A percentile compares a stretch with the other conserved stretches of the same genome.
phyloP scores from a whole-genome alignment of 1,284 basidiomycete genomes.

The Trametes versicolor region DNA sequence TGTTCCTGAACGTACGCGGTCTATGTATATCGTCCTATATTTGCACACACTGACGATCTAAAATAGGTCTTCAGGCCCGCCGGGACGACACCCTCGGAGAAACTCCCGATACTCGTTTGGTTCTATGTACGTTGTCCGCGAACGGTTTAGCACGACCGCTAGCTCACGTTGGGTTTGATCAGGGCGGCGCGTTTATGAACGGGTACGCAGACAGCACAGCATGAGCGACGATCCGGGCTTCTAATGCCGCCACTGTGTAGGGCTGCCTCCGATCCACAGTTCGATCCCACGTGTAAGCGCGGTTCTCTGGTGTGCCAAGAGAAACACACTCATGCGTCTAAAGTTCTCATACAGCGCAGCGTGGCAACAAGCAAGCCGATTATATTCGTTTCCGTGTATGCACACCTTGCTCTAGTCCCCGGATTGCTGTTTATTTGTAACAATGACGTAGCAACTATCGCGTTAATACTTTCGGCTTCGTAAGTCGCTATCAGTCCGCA shows the following conservation, averaged over 20 bases:
- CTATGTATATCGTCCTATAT: not conserved
- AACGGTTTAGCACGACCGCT: not conserved
- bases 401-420: conserved; percentile 12
- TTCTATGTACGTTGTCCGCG: conserved; percentile 26
- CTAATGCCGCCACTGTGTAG: conserved; percentile 40
- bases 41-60: not conserved
- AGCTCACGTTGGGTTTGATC: conserved; percentile 4
- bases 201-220: conserved; percentile 45
- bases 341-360: conserved; percentile 61
- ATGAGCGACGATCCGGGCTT: not conserved
- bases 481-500: conserved; percentile 41
- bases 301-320: not conserved
- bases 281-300: conserved; percentile 57
- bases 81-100: conserved; percentile 17
- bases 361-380: conserved; percentile 58
- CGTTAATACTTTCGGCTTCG: conserved; percentile 68
- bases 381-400: conserved; percentile 63
- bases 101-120: conserved; percentile 32
- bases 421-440: not conserved
- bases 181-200: conserved; percentile 62
- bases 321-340: conserved; percentile 6
- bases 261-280: conserved; percentile 52
- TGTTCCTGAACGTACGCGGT: conserved; percentile 58
- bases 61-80: conserved; percentile 31
- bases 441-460: conserved; percentile 58